These are phyloP conservation scores for Penicillium sp. DNA, from an alignment of 2,329 filamentous ascomycete genomes.

Conservation along the genomic window DNA sequence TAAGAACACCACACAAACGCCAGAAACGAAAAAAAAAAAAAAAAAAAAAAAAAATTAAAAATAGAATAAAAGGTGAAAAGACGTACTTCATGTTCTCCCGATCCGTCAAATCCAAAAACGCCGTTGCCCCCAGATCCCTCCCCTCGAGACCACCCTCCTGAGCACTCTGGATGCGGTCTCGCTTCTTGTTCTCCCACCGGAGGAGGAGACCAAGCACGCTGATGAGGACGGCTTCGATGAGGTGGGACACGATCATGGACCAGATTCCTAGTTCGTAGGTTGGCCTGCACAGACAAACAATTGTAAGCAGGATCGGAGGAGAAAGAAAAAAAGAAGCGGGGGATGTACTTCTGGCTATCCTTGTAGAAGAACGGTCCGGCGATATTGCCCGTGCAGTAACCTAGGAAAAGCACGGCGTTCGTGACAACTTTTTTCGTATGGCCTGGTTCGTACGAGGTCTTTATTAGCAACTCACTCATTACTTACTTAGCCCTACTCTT, in stretches of 20 bases:
- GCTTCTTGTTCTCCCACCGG: slow-evolving; percentile 54
- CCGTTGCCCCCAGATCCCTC: slow-evolving; percentile 55
- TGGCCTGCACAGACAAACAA: slow-evolving; percentile 37
- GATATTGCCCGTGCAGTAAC: slow-evolving; percentile 66
- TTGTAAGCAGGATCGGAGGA: neutral
- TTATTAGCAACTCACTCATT: neutral
- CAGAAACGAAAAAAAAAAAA: neutral
- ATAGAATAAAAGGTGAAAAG: neutral
- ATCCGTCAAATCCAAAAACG: slow-evolving; percentile 61
- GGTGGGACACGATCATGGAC: slow-evolving; percentile 61
- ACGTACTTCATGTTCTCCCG: slow-evolving; percentile 55
- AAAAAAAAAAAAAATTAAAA: neutral
- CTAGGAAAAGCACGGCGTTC: slow-evolving; percentile 65
- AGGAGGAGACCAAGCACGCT: slow-evolving; percentile 53
- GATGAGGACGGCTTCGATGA: slow-evolving; percentile 57
- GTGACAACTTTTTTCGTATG: slow-evolving; percentile 69
- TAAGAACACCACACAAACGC: neutral
- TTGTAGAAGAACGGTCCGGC: slow-evolving; percentile 68
- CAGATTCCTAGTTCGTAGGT: slow-evolving; percentile 58
- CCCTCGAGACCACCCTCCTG: slow-evolving; percentile 53
- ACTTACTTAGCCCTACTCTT: neutral
- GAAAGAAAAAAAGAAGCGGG: neutral
- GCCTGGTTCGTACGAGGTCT: slow-evolving; percentile 40
- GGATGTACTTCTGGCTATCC: slow-evolving; percentile 50
- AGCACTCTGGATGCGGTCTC: slow-evolving; percentile 55